phyloP scores from a whole-genome alignment of 129 eudicot genomes.

The sunflower (Helianthus annuus) region HanXRQr2.0-SUNRISE NC_035447.2:124683769-124684268 shows the following conservation, averaged over 20 bases:
- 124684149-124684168: slow-evolving; percentile 33
- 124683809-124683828: slow-evolving; percentile 21
- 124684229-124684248: slow-evolving; percentile 7
- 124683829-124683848: not conserved
- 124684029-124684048: not conserved
- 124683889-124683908: not conserved
- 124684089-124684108: slow-evolving; percentile 52
- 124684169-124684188: slow-evolving; percentile 23
- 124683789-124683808: slow-evolving; percentile 22
- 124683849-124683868: not conserved
- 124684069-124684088: slow-evolving; percentile 19
- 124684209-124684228: too few species aligned
- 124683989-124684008: not conserved
- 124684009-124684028: not conserved
- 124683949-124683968: not conserved
- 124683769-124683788: slow-evolving; percentile 19
- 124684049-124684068: not conserved
- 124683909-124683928: not conserved
- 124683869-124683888: not conserved
- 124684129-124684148: slow-evolving; percentile 43
- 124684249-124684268: not conserved
- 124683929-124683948: not conserved
- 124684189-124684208: slow-evolving; percentile 34
- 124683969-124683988: not conserved
- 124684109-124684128: slow-evolving; percentile 52